These are phyloP conservation scores for Cydonia oblonga DNA, from an alignment of 331 rosid genomes.

Conservation along the genomic window DNA sequence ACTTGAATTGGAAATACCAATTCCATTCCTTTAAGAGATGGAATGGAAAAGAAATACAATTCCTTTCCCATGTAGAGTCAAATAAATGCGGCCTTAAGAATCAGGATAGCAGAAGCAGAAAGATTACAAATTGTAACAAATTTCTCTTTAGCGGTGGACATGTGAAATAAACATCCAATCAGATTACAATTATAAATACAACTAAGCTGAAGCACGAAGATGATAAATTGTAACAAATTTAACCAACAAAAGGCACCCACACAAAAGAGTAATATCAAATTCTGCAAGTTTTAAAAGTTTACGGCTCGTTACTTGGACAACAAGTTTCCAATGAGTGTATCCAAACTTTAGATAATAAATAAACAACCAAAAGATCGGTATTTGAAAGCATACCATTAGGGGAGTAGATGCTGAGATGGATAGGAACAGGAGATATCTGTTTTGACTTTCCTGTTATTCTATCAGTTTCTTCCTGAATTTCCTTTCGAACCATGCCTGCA, in stretches of 20 bases:
- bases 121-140: no score
- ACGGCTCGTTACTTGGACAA: neutral
- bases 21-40: neutral
- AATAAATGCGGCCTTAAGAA: neutral
- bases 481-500: conserved; percentile 67
- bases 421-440: conserved; percentile 82
- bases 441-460: conserved; percentile 70
- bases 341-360: neutral
- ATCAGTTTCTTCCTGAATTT: conserved; percentile 90
- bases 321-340: neutral
- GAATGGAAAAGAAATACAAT: neutral
- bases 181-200: neutral
- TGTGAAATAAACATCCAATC: neutral
- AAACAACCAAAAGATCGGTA: neutral
- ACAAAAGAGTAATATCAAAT: neutral
- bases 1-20: neutral
- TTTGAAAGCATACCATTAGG: conserved; percentile 47
- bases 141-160: neutral
- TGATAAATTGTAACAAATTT: neutral
- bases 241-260: neutral
- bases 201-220: neutral
- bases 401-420: conserved; percentile 95
- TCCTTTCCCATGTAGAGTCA: neutral
- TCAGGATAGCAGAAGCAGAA: neutral
- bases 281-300: neutral